Evolutionary conservation across 768 basidiomycete genomes (phyloP).

Genomic region (Hebeloma cylindrosporum): DNA sequence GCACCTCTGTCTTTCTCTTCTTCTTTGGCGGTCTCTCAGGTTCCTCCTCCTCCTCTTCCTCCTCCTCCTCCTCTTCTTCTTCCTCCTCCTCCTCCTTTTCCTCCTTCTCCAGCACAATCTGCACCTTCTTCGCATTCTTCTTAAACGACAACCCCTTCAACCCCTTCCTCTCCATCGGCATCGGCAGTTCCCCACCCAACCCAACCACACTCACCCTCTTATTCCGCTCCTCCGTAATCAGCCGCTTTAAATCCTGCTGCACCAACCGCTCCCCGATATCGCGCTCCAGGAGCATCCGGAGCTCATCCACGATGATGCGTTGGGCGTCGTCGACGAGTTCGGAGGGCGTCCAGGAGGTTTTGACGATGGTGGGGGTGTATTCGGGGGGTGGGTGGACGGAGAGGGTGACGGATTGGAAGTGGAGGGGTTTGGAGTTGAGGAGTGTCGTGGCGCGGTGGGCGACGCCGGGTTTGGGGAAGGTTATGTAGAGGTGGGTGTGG

Average conservation of each 20-base stretch:
- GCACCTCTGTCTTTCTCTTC: conserved; percentile 53
- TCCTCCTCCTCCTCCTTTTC: conserved; percentile 39
- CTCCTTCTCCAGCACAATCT: conserved; percentile 39
- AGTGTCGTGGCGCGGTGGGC: conserved; percentile 72
- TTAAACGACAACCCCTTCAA: conserved; percentile 49
- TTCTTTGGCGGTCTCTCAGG: conserved; percentile 55
- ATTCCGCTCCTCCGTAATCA: conserved; percentile 54
- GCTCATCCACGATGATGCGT: conserved; percentile 55
- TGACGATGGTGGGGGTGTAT: conserved; percentile 34
- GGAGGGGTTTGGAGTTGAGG: conserved; percentile 55
- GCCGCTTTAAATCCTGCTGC: conserved; percentile 47
- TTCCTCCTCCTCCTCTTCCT: conserved; percentile 35
- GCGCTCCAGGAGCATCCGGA: conserved; percentile 55
- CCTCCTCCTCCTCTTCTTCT: conserved; percentile 37
- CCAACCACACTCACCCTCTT: conserved; percentile 23
- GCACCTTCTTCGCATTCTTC: conserved; percentile 43
- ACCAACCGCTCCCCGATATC: conserved; percentile 67
- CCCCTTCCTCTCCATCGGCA: conserved; percentile 38
- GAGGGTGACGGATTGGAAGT: conserved; percentile 58
- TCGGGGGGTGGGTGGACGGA: conserved; percentile 46
- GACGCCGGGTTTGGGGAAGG: conserved; percentile 61
- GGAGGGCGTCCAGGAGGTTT: conserved; percentile 50
- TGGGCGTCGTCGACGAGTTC: conserved; percentile 58
- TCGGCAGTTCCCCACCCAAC: conserved; percentile 21
- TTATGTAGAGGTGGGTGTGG: conserved; percentile 75